A percentile compares a stretch with the other conserved stretches of the same genome.
These are phyloP conservation scores for Diplocarpon rosae DNA, from an alignment of 2,329 filamentous ascomycete genomes.

Conservation along the genomic window DNA sequence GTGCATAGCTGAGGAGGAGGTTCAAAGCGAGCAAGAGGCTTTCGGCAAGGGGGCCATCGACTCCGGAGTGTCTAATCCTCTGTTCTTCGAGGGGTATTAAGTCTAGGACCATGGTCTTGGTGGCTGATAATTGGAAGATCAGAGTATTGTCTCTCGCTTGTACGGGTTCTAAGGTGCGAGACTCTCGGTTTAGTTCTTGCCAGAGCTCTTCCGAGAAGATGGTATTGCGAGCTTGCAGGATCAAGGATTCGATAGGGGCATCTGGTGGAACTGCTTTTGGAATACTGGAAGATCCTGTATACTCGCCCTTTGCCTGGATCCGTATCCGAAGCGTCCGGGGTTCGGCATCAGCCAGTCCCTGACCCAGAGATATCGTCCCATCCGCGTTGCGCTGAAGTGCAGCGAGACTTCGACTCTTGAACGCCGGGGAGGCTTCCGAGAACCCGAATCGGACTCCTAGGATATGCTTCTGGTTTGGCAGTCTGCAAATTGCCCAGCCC, in stretches of 20 bases:
- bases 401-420: slow-evolving; percentile 64
- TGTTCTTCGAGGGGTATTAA: slow-evolving; percentile 50
- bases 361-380: slow-evolving; percentile 65
- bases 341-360: slow-evolving; percentile 35
- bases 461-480: slow-evolving; percentile 61
- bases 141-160: slow-evolving; percentile 48
- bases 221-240: slow-evolving; percentile 66
- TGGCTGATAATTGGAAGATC: slow-evolving; percentile 40
- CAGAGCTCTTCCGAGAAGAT: slow-evolving; percentile 80
- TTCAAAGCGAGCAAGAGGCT: slow-evolving; percentile 56
- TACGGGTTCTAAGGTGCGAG: slow-evolving; percentile 63
- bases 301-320: slow-evolving; percentile 44
- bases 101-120: slow-evolving; percentile 53
- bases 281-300: slow-evolving; percentile 45
- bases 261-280: slow-evolving; percentile 45
- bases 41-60: slow-evolving; percentile 48
- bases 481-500: slow-evolving; percentile 75
- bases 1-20: slow-evolving; percentile 67
- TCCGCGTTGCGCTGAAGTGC: slow-evolving; percentile 64
- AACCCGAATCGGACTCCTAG: slow-evolving; percentile 87
- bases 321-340: slow-evolving; percentile 56
- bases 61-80: slow-evolving; percentile 21
- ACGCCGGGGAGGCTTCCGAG: slow-evolving; percentile 54
- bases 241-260: slow-evolving; percentile 52
- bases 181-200: slow-evolving; percentile 78